These are phyloP conservation scores for Mikania micrantha DNA, from an alignment of 129 eudicot species.

Conservation along the genomic window DNA sequence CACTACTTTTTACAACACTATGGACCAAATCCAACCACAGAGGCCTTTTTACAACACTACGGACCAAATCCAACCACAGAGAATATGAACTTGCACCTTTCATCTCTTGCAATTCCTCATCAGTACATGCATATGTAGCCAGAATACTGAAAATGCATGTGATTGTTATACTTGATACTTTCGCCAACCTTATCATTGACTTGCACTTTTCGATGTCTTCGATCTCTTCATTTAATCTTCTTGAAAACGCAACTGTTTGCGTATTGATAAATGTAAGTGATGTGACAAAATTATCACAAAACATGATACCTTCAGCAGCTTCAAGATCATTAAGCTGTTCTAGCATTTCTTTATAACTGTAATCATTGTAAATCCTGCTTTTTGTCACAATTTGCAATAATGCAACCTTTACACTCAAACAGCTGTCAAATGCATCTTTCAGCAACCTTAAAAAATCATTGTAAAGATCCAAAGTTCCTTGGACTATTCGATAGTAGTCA, in stretches of 20 bases:
- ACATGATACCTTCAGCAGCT: too few species aligned
- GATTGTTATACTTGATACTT: neutral
- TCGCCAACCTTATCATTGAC: too few species aligned
- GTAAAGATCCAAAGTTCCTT: neutral
- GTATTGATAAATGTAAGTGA: neutral
- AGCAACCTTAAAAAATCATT: constrained; percentile 5
- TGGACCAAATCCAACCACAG: too few species aligned
- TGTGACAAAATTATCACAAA: too few species aligned
- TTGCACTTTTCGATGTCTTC: neutral
- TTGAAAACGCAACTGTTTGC: neutral
- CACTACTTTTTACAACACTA: too few species aligned
- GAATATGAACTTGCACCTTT: neutral
- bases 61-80: neutral
- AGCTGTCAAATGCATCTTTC: constrained; percentile 3
- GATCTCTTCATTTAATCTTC: neutral
- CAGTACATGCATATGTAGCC: neutral
- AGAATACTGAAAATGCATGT: neutral
- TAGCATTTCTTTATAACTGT: too few species aligned
- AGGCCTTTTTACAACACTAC: too few species aligned
- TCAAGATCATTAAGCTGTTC: too few species aligned
- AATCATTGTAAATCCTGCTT: too few species aligned
- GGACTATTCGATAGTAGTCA: constrained; percentile 6
- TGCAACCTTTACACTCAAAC: constrained; percentile 9
- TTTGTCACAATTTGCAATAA: constrained; percentile 4
- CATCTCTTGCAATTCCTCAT: too few species aligned